Evolutionary conservation across 305 asterid genomes (phyloP).

Genomic region (Rubia occidens): DNA sequence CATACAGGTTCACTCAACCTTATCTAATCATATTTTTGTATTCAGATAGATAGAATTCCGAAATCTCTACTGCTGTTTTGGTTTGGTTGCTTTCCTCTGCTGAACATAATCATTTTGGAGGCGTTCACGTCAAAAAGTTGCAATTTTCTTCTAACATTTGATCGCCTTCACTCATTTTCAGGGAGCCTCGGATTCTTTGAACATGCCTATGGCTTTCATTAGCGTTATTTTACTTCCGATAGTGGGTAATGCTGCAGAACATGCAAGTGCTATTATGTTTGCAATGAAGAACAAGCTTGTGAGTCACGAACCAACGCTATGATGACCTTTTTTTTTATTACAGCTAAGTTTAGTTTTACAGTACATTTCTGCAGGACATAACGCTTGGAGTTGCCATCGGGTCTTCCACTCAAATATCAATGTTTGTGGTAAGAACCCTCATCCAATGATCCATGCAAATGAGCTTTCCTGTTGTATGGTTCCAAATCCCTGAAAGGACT

Average conservation of each 20-base stretch:
- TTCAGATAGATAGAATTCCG: not conserved
- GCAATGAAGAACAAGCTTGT: conserved; percentile 99
- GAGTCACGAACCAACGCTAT: conserved; percentile 27
- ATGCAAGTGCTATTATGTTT: conserved; percentile 96
- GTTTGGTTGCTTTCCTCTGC: not conserved
- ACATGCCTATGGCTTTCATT: conserved; percentile 80
- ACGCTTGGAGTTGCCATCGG: conserved; percentile 97
- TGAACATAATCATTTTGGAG: not conserved
- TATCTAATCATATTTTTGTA: not conserved
- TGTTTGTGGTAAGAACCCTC: conserved; percentile 71
- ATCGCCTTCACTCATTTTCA: conserved; percentile 23
- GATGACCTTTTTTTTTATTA: conserved; percentile 5
- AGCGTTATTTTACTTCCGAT: conserved; percentile 94
- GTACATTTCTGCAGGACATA: conserved; percentile 58
- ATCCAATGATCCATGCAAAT: not conserved
- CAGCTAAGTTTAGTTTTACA: conserved; percentile 15
- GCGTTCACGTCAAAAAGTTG: not conserved
- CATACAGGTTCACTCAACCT: conserved; percentile 26
- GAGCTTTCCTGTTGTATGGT: too few species aligned
- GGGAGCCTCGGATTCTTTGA: conserved; percentile 93
- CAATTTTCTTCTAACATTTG: not conserved
- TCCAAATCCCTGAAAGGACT: too few species aligned
- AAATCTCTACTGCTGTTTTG: not conserved
- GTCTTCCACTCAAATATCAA: conserved; percentile 93
- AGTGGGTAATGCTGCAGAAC: conserved; percentile 96